Evolutionary conservation across 345 rosid species (phyloP), one percentile per base, ranked within the genome.

Genomic region (Eucalyptus erythrocorys): DNA sequence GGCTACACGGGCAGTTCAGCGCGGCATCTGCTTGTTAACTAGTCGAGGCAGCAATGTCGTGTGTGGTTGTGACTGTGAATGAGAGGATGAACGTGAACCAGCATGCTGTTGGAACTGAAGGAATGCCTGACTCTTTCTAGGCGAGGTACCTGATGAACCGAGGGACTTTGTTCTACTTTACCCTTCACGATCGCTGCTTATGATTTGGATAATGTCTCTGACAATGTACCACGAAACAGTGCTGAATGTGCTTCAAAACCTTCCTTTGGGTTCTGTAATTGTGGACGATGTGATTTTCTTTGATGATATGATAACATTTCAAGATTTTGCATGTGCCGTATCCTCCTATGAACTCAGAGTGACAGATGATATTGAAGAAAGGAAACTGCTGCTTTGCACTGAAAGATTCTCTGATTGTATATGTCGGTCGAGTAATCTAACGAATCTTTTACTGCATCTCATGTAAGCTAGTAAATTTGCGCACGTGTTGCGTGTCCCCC

Each of bases 81-180:
- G 90, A 90, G 64, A 88, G 94, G 87, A 91, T 92, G 37, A 48
- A 80, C 50, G 85, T 92, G 45, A 88, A 85, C 86, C 45, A 1
- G 55, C 5, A 88, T 91, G 42, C 61, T 90, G 42, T 24, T 55
- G 2, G 92, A 87, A 45, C 59, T 91, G 6, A 92, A 91, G 86
- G 93, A 88, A 84, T 91, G 92, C 14, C n/a, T 89, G 57, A 87
- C 57, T 15, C 9, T 84, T 1, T 50, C 55, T 1, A 50, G 22
- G 55, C 55, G 22, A 2, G 3, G 55, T 50, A 6, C 55, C 55
- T 51, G 55, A 51, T 13, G 9, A 51, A 17, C 55, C 2, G 22
- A 51, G 22, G 55, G 4, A 51, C 6, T 16, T 19, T 51, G 55
- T 51, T 4, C 55, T 51, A 19, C 22, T 17, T 51, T 3, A 50